Conservation (phyloP, 305 asterid genomes). For the Caryopteris hybrid region DNA sequence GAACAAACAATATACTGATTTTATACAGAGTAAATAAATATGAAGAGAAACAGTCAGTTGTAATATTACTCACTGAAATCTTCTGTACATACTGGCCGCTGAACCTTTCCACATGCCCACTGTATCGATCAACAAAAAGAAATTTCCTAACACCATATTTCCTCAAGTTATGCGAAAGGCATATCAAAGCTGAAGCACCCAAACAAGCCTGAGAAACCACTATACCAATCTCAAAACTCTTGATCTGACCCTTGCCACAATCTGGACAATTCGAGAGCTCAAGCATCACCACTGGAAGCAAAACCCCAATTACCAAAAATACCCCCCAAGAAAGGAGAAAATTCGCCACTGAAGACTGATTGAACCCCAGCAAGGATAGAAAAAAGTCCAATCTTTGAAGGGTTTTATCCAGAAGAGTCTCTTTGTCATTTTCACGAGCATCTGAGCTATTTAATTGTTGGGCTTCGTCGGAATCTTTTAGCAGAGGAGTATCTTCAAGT, state of each 20-base stretch:
- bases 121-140: slow-evolving; percentile 79
- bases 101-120: slow-evolving; percentile 67
- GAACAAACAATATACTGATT: too few species aligned
- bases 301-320: slow-evolving; percentile 49
- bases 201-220: slow-evolving; percentile 65
- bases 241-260: slow-evolving; percentile 69
- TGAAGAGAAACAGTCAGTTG: background rate
- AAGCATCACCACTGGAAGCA: slow-evolving; percentile 56
- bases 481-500: slow-evolving; percentile 27
- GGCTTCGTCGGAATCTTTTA: slow-evolving; percentile 23
- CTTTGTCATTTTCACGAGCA: slow-evolving; percentile 31
- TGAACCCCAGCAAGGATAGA: slow-evolving; percentile 54
- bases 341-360: slow-evolving; percentile 49
- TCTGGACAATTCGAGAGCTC: slow-evolving; percentile 60
- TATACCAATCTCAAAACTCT: slow-evolving; percentile 69
- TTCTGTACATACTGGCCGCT: slow-evolving; percentile 53
- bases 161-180: slow-evolving; percentile 73
- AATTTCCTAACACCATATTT: slow-evolving; percentile 81
- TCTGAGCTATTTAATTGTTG: slow-evolving; percentile 21
- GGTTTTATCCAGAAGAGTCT: slow-evolving; percentile 51
- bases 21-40: background rate
- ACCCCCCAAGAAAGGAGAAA: slow-evolving; percentile 48
- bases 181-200: slow-evolving; percentile 66
- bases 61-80: slow-evolving; percentile 58
- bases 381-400: slow-evolving; percentile 46